Percentiles rank a stretch among this genome's conserved stretches.
Conservation (phyloP, 2,329 filamentous ascomycete species). For the Teratosphaeria zuluensis region DNA sequence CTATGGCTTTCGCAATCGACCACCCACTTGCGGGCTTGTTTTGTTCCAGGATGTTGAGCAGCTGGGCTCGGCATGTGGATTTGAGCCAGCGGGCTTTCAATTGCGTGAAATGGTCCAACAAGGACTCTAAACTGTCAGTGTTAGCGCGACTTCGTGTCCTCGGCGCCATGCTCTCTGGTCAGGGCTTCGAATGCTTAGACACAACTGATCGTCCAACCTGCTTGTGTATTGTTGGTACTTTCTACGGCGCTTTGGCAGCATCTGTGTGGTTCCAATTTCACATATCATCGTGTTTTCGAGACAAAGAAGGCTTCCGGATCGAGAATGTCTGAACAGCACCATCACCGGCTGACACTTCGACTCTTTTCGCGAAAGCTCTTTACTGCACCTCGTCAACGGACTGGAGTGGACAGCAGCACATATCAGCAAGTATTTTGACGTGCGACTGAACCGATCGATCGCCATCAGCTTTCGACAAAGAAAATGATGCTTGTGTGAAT, state of each 20-base stretch:
- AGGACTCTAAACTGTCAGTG: neutral
- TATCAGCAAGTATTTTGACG: too few relatives aligned
- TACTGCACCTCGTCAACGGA: too few relatives aligned
- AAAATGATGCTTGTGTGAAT: too few relatives aligned
- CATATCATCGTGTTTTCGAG: too few relatives aligned
- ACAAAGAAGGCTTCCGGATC: too few relatives aligned
- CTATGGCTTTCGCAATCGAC: neutral
- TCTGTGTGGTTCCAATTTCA: neutral
- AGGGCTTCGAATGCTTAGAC: neutral
- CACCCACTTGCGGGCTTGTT: neutral
- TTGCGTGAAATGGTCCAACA: neutral
- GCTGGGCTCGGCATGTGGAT: neutral
- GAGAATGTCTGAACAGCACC: too few relatives aligned
- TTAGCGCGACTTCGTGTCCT: neutral
- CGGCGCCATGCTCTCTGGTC: neutral
- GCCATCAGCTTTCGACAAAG: too few relatives aligned
- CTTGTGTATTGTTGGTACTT: neutral
- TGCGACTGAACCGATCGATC: too few relatives aligned
- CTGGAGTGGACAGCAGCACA: too few relatives aligned
- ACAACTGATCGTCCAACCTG: neutral
- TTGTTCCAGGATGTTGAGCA: neutral
- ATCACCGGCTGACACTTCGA: too few relatives aligned
- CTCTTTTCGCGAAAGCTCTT: too few relatives aligned
- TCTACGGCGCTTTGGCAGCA: neutral
- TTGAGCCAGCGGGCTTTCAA: neutral